These are phyloP conservation scores for Lachancea sp. DNA, from an alignment of 805 yeast species.

Conservation along the genomic window DNA sequence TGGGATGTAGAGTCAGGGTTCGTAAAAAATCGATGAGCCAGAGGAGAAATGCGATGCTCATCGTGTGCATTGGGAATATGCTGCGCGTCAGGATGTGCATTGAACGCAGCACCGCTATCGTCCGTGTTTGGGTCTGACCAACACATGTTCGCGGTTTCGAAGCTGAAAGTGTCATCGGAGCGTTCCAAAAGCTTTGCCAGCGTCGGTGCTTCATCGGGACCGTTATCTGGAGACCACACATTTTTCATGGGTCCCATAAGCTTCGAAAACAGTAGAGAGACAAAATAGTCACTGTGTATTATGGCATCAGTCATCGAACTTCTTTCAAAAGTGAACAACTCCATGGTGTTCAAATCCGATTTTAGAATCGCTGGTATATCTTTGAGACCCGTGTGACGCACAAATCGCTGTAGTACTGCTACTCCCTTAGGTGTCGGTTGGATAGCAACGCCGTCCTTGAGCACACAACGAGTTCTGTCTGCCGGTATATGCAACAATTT, in stretches of 20 bases:
- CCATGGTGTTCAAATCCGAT: conserved; percentile 65
- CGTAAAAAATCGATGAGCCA: conserved; percentile 68
- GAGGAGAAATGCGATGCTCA: conserved; percentile 46
- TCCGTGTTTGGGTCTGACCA: neutral
- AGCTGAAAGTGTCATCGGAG: conserved; percentile 32
- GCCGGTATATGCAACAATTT: conserved; percentile 68
- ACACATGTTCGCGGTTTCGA: conserved; percentile 23
- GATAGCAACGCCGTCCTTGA: conserved; percentile 39
- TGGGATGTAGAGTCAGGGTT: conserved; percentile 86
- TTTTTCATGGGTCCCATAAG: conserved; percentile 65
- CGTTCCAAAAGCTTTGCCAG: conserved; percentile 31
- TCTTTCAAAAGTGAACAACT: conserved; percentile 61
- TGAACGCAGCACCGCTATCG: neutral
- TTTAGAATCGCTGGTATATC: conserved; percentile 43
- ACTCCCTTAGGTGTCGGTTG: conserved; percentile 95
- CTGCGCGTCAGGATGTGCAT: neutral
- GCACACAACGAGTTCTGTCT: conserved; percentile 54
- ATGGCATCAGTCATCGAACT: conserved; percentile 50
- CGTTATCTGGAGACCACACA: conserved; percentile 55
- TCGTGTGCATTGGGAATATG: conserved; percentile 10
- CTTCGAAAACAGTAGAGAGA: conserved; percentile 54
- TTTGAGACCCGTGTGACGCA: conserved; percentile 48
- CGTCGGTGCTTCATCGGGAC: conserved; percentile 44
- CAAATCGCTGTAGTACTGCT: conserved; percentile 56
- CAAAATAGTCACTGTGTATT: conserved; percentile 54